A percentile compares a stretch with the other conserved stretches of the same genome.
These are phyloP conservation scores for Hagleromyces aurorensis DNA, from an alignment of 805 yeast species.

Conservation along the genomic window DNA sequence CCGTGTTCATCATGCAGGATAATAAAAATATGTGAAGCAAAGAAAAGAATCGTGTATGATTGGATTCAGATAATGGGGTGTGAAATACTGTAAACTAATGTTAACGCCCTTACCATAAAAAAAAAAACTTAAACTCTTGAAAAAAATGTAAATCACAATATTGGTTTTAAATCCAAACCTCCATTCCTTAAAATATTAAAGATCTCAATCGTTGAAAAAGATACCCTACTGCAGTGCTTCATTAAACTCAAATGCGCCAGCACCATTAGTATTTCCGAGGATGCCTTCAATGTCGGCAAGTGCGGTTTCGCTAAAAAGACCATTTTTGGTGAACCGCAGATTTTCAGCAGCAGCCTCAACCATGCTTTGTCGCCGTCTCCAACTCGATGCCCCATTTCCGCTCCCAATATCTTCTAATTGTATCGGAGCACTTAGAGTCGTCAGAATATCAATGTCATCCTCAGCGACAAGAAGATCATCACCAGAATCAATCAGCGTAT, in stretches of 20 bases:
- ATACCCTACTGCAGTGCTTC: conserved; percentile 20
- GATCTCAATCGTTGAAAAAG: conserved; percentile 1
- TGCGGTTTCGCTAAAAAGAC: conserved; percentile 68
- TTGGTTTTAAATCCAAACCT: not conserved
- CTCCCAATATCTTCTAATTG: conserved; percentile 15
- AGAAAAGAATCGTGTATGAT: too few relatives aligned
- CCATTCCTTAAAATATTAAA: conserved; percentile 2
- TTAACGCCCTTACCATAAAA: too few relatives aligned
- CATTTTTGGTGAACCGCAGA: conserved; percentile 63
- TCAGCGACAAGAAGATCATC: conserved; percentile 8
- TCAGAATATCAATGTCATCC: conserved; percentile 27
- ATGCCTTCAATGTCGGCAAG: conserved; percentile 66
- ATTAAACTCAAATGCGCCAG: conserved; percentile 20
- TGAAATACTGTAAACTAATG: too few relatives aligned
- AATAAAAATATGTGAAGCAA: too few relatives aligned
- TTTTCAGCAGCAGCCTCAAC: conserved; percentile 75
- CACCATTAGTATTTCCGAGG: conserved; percentile 16
- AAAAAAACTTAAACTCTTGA: too few relatives aligned
- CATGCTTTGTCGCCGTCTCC: conserved; percentile 56
- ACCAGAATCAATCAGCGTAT: conserved; percentile 5
- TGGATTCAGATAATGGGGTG: too few relatives aligned
- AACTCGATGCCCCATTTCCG: conserved; percentile 23
- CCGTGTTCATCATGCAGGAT: too few relatives aligned
- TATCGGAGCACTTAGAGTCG: conserved; percentile 31
- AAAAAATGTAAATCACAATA: conserved; percentile 2